A percentile compares a stretch with the other conserved stretches of the same genome.
These are phyloP conservation scores for Perkinsus chesapeaki DNA, from an alignment of 169 alveolate species.

Conservation along the genomic window DNA sequence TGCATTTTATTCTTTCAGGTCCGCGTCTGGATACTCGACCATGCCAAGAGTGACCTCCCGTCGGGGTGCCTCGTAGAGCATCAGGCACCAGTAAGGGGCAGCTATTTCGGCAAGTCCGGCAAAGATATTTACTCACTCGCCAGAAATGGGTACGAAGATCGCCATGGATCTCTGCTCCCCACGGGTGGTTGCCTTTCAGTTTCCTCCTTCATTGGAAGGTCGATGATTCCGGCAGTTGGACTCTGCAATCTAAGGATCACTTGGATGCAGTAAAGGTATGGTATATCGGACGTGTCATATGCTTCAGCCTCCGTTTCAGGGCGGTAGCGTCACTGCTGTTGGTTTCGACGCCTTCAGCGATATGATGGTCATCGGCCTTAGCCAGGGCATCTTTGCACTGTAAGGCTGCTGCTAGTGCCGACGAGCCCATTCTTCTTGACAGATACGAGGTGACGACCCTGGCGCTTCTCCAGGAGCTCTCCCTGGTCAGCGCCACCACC, in stretches of 20 bases:
- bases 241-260: background rate
- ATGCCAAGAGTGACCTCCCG: background rate
- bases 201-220: background rate
- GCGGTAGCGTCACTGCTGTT: background rate
- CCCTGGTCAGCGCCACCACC: background rate
- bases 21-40: background rate
- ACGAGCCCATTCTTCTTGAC: background rate
- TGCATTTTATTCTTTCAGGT: too few species aligned
- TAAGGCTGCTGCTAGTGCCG: background rate
- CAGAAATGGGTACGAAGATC: background rate
- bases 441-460: background rate
- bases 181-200: background rate
- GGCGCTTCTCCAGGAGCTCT: background rate
- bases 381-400: background rate
- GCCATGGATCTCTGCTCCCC: background rate
- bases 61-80: background rate
- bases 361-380: background rate
- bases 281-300: background rate
- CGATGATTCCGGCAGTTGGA: background rate
- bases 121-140: background rate
- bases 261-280: background rate
- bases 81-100: background rate
- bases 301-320: background rate
- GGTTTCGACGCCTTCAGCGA: background rate
- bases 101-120: background rate